These are phyloP conservation scores for Solanum hybrid DNA, from an alignment of 305 asterid genomes.

Conservation along the genomic window DNA sequence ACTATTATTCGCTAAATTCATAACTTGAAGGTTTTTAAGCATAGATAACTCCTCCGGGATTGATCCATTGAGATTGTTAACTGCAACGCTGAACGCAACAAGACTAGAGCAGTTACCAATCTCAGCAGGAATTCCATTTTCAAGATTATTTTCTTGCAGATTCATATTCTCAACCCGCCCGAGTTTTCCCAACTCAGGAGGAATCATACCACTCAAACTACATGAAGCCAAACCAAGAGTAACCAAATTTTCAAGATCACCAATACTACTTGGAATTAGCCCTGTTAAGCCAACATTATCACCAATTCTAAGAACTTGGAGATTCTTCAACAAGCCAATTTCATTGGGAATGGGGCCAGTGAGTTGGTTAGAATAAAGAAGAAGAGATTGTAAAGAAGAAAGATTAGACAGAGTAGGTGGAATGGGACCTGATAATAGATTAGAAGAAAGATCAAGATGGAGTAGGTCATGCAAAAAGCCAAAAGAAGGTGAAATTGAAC, in stretches of 20 bases:
- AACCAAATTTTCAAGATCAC: slow-evolving; percentile 33
- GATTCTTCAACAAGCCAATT: slow-evolving; percentile 33
- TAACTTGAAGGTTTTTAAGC: slow-evolving; percentile 33
- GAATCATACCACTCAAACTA: slow-evolving; percentile 49
- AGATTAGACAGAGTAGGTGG: slow-evolving; percentile 80
- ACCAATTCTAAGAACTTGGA: slow-evolving; percentile 55
- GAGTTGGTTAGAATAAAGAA: slow-evolving; percentile 74
- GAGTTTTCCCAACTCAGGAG: slow-evolving; percentile 51
- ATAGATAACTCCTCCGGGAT: slow-evolving; percentile 42
- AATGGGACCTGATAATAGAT: slow-evolving; percentile 68
- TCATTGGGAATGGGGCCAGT: slow-evolving; percentile 69
- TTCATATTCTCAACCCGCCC: slow-evolving; percentile 32
- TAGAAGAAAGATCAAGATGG: slow-evolving; percentile 73
- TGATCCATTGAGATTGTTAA: slow-evolving; percentile 55
- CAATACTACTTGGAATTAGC: slow-evolving; percentile 43
- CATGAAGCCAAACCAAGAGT: slow-evolving; percentile 69
- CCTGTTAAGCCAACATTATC: slow-evolving; percentile 61
- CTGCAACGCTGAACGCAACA: slow-evolving; percentile 43
- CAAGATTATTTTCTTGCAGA: slow-evolving; percentile 56
- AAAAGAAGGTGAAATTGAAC: slow-evolving; percentile 60
- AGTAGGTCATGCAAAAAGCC: slow-evolving; percentile 56
- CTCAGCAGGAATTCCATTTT: slow-evolving; percentile 55
- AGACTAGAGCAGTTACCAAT: slow-evolving; percentile 55
- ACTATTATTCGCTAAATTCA: slow-evolving; percentile 63
- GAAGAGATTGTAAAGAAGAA: slow-evolving; percentile 49